phyloP scores from a whole-genome alignment of 495 filamentous ascomycete genomes.

The Corynascus novoguineensis region DNA sequence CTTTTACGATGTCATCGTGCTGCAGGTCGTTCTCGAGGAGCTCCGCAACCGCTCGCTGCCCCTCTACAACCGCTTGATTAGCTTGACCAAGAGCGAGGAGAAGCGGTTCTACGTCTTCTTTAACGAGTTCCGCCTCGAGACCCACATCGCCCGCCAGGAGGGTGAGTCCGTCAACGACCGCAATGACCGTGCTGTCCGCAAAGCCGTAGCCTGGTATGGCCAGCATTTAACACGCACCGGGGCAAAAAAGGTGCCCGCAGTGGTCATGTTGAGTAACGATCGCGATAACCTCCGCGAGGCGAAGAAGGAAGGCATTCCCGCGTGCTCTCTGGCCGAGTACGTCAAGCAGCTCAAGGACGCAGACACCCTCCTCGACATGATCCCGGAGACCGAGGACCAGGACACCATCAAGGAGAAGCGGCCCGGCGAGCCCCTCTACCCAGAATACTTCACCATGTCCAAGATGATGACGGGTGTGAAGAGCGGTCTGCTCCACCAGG shows the following conservation, averaged over 20 bases:
- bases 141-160: conserved; percentile 65
- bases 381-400: conserved; percentile 66
- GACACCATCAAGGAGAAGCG: conserved; percentile 57
- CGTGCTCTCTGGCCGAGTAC: conserved; percentile 67
- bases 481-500: conserved; percentile 81
- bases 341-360: conserved; percentile 78
- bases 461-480: conserved; percentile 92
- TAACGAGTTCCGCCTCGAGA: conserved; percentile 94
- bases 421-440: conserved; percentile 66
- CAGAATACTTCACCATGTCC: conserved; percentile 79
- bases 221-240: conserved; percentile 65
- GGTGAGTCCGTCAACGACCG: conserved; percentile 94
- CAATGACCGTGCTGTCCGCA: conserved; percentile 86
- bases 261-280: conserved; percentile 93
- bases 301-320: conserved; percentile 63
- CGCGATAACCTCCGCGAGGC: conserved; percentile 80
- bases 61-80: conserved; percentile 86
- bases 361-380: conserved; percentile 88
- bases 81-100: conserved; percentile 85
- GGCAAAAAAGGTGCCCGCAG: conserved; percentile 58
- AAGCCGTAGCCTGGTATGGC: conserved; percentile 82
- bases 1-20: conserved; percentile 90
- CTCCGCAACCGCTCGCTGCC: conserved; percentile 88
- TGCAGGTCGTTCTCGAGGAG: conserved; percentile 95
- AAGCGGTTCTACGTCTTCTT: conserved; percentile 99